phyloP scores from a whole-genome alignment of 257 asterid genomes.

The Osmanthus fragrans region DNA sequence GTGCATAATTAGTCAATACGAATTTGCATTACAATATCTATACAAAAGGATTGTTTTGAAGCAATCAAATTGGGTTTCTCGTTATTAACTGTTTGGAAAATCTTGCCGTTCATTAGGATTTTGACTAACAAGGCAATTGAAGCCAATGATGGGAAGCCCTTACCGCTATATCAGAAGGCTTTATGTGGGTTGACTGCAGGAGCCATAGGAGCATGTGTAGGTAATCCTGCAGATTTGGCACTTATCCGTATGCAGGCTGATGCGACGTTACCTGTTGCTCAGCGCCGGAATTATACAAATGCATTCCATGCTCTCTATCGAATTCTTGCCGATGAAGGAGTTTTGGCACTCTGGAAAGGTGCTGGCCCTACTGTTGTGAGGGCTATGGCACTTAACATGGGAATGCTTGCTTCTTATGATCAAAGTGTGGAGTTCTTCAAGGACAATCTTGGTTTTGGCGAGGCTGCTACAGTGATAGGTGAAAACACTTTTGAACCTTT shows the following conservation, averaged over 20 bases:
- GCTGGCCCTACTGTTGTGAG: constrained; percentile 98
- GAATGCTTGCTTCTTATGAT: constrained; percentile 97
- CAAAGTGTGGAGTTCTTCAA: constrained; percentile 81
- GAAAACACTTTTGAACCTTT: constrained; percentile 17
- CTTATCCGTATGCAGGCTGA: constrained; percentile 99
- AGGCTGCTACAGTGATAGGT: constrained; percentile 80
- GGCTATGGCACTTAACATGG: constrained; percentile 99
- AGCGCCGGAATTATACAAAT: constrained; percentile 77
- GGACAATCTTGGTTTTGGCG: constrained; percentile 73
- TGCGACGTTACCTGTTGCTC: constrained; percentile 85
- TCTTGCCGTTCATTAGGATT: constrained; percentile 40
- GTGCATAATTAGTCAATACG: neutral
- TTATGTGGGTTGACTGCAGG: constrained; percentile 96
- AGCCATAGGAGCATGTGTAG: constrained; percentile 89
- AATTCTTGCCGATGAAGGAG: constrained; percentile 78
- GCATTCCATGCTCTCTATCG: constrained; percentile 90
- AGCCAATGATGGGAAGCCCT: constrained; percentile 90
- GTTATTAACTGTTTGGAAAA: neutral
- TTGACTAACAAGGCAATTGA: constrained; percentile 85
- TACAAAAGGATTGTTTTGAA: neutral
- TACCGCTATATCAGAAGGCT: constrained; percentile 94
- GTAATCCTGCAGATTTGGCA: constrained; percentile 96
- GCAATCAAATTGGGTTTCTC: neutral
- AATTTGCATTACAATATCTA: neutral
- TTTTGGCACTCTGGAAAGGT: constrained; percentile 94